Evolutionary conservation across 1,139 yeast genomes (phyloP).

Genomic region (Scheffersomyces segobiensis): DNA sequence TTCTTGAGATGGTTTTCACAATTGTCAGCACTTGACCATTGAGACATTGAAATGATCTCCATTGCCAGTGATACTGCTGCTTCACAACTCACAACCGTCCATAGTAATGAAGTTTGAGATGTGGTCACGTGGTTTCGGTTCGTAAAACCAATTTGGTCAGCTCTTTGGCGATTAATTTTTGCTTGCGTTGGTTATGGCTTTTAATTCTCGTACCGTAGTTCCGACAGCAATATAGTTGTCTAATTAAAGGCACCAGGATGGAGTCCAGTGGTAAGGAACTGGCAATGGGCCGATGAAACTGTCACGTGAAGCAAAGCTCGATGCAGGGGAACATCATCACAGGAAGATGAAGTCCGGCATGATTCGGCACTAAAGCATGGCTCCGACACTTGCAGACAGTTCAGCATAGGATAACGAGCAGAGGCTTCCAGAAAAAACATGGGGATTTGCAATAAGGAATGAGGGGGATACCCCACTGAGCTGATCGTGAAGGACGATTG

Average conservation of each 20-base stretch:
- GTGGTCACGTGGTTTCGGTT: not conserved
- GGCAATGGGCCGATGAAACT: not conserved
- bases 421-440: not conserved
- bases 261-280: not conserved
- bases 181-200: too few species aligned
- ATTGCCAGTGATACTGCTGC: not conserved
- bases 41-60: too few species aligned
- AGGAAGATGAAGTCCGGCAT: not conserved
- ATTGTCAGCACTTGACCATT: too few species aligned
- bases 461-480: not conserved
- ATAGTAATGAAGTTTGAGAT: not conserved
- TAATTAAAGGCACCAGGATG: not conserved
- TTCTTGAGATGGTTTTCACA: too few species aligned
- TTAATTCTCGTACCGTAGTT: too few species aligned
- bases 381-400: not conserved
- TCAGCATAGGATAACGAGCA: not conserved
- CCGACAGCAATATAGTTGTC: not conserved
- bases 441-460: not conserved
- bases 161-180: too few species aligned
- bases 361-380: not conserved
- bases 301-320: not conserved
- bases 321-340: not conserved
- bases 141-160: too few species aligned
- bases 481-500: not conserved
- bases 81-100: not conserved